These are phyloP conservation scores for Penicillium capsulatum DNA, from an alignment of 2,329 filamentous ascomycete species.

Conservation along the genomic window DNA sequence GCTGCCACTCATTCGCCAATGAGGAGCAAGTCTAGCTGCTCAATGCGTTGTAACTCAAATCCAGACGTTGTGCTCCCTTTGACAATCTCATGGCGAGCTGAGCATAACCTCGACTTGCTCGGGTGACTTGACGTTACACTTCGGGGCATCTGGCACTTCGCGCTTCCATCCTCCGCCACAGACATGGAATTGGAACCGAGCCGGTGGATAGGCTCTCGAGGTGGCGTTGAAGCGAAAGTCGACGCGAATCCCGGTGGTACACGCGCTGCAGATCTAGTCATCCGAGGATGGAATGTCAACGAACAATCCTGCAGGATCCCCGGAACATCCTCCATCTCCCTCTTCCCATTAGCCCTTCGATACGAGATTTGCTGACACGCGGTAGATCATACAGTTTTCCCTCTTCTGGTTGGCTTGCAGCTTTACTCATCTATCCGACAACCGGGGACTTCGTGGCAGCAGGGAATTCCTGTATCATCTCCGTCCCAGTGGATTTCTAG, in stretches of 20 bases:
- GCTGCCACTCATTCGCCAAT: too few species aligned
- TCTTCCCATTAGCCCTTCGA: constrained; percentile 2
- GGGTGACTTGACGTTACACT: constrained; percentile 5
- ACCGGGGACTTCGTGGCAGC: not conserved
- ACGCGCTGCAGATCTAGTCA: constrained; percentile 20
- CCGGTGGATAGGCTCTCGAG: not conserved
- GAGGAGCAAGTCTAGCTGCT: too few species aligned
- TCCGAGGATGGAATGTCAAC: constrained; percentile 4
- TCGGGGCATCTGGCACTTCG: not conserved
- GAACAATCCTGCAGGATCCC: not conserved
- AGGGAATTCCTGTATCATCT: not conserved
- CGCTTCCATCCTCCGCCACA: too few species aligned
- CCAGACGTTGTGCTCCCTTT: too few species aligned
- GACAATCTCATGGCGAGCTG: too few species aligned
- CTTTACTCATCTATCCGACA: not conserved
- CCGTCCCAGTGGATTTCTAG: too few species aligned
- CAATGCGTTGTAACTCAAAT: too few species aligned
- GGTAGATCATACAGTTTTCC: not conserved
- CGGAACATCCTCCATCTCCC: constrained; percentile 8
- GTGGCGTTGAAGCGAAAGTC: not conserved
- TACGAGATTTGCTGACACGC: constrained; percentile 14
- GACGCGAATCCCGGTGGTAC: constrained; percentile 9
- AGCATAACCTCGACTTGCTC: too few species aligned
- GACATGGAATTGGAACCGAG: constrained; percentile 7
- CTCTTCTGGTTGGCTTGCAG: not conserved